Evolutionary conservation across 441 rosid genomes (phyloP), one percentile per base, ranked within the genome.

Genomic region (Erysimum pusillum): DNA sequence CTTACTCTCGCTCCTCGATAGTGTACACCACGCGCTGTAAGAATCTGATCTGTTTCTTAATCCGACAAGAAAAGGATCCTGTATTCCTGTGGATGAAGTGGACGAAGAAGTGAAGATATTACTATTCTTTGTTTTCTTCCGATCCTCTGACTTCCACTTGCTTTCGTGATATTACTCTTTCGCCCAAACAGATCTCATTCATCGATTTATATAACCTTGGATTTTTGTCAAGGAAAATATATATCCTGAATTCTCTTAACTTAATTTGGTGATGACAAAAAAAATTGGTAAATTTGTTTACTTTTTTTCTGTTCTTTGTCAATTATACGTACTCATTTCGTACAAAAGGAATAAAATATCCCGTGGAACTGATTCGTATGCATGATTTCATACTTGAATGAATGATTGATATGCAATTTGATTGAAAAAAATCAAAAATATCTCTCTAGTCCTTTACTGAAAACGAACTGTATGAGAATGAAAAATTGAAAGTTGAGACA

Each of bases 1-100:
- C 83, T 84, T 88, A 89, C 80, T 81, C 77, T 46, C 77, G 48
- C 4, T 54, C 4, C 12, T 15, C 9, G 7, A 17, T 3, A 6
- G 53, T 71, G 56, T 17, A 7, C 9, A 5, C 35, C 58, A 77
- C 76, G 76, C 69, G 76, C 20, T 20, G 7, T 17, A 3, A n/a
- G 32, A 13, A 14, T 45, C 44, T 5, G 10, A 59, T 48, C 42
- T 31, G 20, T 28, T 41, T 53, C 51, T 63, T 17, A 17, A 48
- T 17, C 57, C 2, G 12, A 10, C 11, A 8, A 52, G 1, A 5
- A 59, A 44, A 58, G 22, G 42, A 66, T 35, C n/a, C n/a, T n/a
- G n/a, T n/a, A n/a, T n/a, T n/a, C 66, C 20, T 52, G 57, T 48
- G 68, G 63, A 46, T 56, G 58, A 56, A 14, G 67, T 51, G 9